These are phyloP conservation scores for Cladosporium sp. DNA, from an alignment of 2,329 filamentous ascomycete genomes.

Conservation along the genomic window DNA sequence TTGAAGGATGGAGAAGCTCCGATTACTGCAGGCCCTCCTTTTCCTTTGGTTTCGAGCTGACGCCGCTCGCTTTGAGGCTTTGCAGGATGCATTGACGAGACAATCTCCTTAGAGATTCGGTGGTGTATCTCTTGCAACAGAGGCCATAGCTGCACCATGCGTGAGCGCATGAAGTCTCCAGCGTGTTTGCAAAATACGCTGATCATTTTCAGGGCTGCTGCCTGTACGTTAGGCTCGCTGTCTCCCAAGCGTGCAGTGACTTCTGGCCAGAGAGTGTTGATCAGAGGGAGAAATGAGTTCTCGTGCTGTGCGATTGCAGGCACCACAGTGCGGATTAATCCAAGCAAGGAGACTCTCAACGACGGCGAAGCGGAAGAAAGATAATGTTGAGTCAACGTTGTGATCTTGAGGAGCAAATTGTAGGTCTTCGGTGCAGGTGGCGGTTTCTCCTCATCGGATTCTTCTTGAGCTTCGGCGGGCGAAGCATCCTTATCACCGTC, in stretches of 20 bases:
- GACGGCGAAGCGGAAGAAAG: conserved; percentile 76
- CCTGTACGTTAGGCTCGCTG: conserved; percentile 59
- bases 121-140: conserved; percentile 22
- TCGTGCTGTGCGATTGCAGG: conserved; percentile 69
- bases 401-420: conserved; percentile 72
- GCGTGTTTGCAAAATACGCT: conserved; percentile 62
- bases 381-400: conserved; percentile 80
- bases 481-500: conserved; percentile 20
- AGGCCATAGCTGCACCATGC: conserved; percentile 69
- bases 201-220: conserved; percentile 65
- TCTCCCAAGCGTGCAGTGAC: conserved; percentile 63
- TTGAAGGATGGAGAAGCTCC: conserved; percentile 4
- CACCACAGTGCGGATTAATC: conserved; percentile 66
- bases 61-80: not conserved
- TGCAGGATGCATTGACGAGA: not conserved
- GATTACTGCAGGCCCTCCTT: not conserved
- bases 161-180: conserved; percentile 71
- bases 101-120: not conserved
- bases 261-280: conserved; percentile 88
- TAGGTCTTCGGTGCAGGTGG: conserved; percentile 71
- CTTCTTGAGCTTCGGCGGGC: conserved; percentile 20
- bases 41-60: not conserved
- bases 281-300: conserved; percentile 76
- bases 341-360: conserved; percentile 71
- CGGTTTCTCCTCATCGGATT: conserved; percentile 29